Percentiles rank a stretch among this genome's conserved stretches.
Evolutionary conservation across 441 rosid genomes (phyloP).

Genomic region (Brassica hybrid): DNA sequence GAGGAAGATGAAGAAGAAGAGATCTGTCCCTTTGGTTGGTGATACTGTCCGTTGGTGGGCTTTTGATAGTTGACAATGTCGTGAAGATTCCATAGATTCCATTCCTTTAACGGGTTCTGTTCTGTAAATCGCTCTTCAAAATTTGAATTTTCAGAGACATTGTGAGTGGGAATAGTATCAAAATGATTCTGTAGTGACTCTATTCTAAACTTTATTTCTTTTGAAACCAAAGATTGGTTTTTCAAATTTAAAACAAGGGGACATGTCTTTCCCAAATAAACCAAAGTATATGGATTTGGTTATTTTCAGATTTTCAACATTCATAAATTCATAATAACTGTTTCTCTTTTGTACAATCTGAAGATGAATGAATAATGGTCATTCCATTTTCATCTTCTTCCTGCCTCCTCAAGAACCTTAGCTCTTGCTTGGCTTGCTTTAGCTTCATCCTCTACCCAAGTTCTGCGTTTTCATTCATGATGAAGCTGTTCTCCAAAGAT

Average conservation of each 20-base stretch:
- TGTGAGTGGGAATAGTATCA: conserved; percentile 29
- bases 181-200: conserved; percentile 31
- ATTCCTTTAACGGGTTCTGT: conserved; percentile 11
- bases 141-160: conserved; percentile 24
- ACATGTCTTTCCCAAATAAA: conserved; percentile 19
- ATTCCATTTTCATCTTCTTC: conserved; percentile 86
- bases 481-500: background rate
- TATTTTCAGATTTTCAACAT: conserved; percentile 2
- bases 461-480: conserved; percentile 48
- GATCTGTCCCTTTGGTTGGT: background rate
- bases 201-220: conserved; percentile 22
- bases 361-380: conserved; percentile 37
- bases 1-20: conserved; percentile 1
- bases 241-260: conserved; percentile 9
- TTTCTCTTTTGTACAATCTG: conserved; percentile 34
- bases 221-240: conserved; percentile 10
- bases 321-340: conserved; percentile 24
- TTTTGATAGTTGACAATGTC: conserved; percentile 9
- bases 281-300: conserved; percentile 15
- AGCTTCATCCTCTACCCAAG: conserved; percentile 95
- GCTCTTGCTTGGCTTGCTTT: conserved; percentile 85
- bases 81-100: conserved; percentile 31
- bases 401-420: conserved; percentile 79
- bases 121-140: conserved; percentile 27
- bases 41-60: background rate